phyloP scores from a whole-genome alignment of 352 stramenopile genomes.

The Pythium grandisporangium region DNA sequence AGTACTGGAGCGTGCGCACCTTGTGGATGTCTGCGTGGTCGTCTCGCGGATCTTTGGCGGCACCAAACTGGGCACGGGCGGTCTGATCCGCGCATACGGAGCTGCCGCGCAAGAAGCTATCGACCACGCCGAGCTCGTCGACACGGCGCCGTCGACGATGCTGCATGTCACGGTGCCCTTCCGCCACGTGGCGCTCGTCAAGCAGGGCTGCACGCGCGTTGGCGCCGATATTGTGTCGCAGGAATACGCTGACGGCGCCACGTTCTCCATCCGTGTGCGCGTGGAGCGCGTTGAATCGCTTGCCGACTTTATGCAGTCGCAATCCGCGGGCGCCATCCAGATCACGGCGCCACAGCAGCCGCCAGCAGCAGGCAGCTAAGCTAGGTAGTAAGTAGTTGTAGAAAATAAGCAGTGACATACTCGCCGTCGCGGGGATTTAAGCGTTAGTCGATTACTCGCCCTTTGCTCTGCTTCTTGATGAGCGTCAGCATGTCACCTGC shows the following conservation, averaged over 20 bases:
- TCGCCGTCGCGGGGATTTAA: too few relatives aligned
- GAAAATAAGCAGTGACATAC: too few relatives aligned
- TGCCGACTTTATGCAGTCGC: conserved; percentile 24
- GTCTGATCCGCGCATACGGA: conserved; percentile 64
- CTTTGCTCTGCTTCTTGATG: too few relatives aligned
- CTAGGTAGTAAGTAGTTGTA: too few relatives aligned
- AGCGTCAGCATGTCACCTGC: too few relatives aligned
- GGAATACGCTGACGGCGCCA: conserved; percentile 17
- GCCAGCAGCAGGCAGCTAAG: too few relatives aligned
- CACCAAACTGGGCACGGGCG: conserved; percentile 59
- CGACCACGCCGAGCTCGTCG: conserved; percentile 36
- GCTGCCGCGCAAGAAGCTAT: conserved; percentile 46
- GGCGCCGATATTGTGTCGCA: conserved; percentile 30
- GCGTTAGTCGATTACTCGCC: too few relatives aligned
- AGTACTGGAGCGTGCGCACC: conserved; percentile 40
- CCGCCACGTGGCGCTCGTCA: conserved; percentile 29
- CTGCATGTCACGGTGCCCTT: conserved; percentile 23
- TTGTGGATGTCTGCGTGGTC: conserved; percentile 64
- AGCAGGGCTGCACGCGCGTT: conserved; percentile 34
- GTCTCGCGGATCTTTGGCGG: conserved; percentile 71
- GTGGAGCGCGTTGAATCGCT: conserved; percentile 18
- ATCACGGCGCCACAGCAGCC: conserved; percentile 1
- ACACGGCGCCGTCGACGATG: conserved; percentile 32
- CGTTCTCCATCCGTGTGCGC: conserved; percentile 37
- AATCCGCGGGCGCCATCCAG: conserved; percentile 25